Conservation (phyloP, 768 basidiomycete species). For the Boletus pseudopeckii region DNA sequence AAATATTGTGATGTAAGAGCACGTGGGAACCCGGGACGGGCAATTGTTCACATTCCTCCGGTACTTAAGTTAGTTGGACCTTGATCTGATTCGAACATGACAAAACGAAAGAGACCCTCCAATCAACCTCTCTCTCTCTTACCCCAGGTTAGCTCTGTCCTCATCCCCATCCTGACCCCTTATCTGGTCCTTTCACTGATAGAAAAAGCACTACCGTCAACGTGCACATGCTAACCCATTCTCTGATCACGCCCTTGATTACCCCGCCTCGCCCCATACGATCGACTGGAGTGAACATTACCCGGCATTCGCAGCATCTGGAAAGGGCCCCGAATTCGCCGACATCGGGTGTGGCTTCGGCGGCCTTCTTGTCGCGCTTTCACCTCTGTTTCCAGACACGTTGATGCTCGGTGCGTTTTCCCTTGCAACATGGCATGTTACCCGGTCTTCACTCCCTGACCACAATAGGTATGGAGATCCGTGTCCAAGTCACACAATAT, state of each 20-base stretch:
- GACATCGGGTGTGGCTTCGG: constrained; percentile 99
- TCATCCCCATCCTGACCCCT: background rate
- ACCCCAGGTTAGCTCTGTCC: constrained; percentile 43
- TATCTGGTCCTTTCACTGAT: background rate
- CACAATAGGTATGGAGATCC: constrained; percentile 87
- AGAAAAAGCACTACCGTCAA: constrained; percentile 85
- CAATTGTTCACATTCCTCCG: too few relatives aligned
- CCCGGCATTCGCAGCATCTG: constrained; percentile 58
- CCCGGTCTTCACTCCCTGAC: background rate
- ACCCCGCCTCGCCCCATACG: constrained; percentile 69
- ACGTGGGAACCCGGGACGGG: constrained; percentile 6
- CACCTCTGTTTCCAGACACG: constrained; percentile 86
- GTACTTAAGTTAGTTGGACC: too few relatives aligned
- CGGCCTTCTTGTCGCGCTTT: constrained; percentile 83
- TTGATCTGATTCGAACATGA: constrained; percentile 4
- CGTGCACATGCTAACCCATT: constrained; percentile 85
- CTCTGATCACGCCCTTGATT: constrained; percentile 84
- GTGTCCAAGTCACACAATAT: constrained; percentile 93
- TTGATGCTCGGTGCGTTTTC: constrained; percentile 83
- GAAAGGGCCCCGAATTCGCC: constrained; percentile 84
- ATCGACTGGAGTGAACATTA: constrained; percentile 86
- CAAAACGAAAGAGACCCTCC: constrained; percentile 27
- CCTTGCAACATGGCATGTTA: background rate
- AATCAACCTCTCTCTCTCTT: constrained; percentile 28
- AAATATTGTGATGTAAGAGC: background rate